phyloP scores from a whole-genome alignment of 306 rosid species.

The Hippophae tibetana region DNA sequence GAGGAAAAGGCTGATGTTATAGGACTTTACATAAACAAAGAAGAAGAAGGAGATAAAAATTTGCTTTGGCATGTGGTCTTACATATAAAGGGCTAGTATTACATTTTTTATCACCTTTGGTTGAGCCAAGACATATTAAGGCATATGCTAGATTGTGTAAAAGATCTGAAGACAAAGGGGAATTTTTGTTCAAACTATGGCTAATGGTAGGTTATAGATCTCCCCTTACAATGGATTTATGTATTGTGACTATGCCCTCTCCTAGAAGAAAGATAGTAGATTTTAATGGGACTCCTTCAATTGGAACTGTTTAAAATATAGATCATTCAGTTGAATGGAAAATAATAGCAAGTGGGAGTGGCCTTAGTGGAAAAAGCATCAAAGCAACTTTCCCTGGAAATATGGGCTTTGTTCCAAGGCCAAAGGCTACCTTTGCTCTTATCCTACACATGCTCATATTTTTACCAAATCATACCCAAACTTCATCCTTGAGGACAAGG shows the following conservation, averaged over 20 bases:
- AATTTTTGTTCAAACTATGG: conserved; percentile 75
- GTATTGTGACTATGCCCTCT: conserved; percentile 82
- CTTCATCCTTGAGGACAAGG: too few relatives aligned
- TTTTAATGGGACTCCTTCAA: conserved; percentile 90
- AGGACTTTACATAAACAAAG: conserved; percentile 47
- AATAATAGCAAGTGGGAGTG: conserved; percentile 73
- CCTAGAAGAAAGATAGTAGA: conserved; percentile 76
- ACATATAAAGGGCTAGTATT: conserved; percentile 56
- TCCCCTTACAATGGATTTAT: conserved; percentile 81
- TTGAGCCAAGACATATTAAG: conserved; percentile 68
- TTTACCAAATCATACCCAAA: too few relatives aligned
- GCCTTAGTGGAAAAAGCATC: conserved; percentile 73
- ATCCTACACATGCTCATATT: too few relatives aligned
- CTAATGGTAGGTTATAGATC: conserved; percentile 89
- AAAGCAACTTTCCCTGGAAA: conserved; percentile 98
- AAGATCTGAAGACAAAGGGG: conserved; percentile 90
- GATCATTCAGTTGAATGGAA: conserved; percentile 95
- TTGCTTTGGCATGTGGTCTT: conserved; percentile 77
- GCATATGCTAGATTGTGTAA: conserved; percentile 53
- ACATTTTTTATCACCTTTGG: conserved; percentile 62
- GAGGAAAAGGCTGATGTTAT: conserved; percentile 40
- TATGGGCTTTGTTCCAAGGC: conserved; percentile 80
- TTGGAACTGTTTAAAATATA: conserved; percentile 73
- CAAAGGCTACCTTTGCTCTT: conserved; percentile 38
- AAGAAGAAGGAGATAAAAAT: conserved; percentile 38